Evolutionary conservation across 1,284 basidiomycete genomes (phyloP).

Genomic region (Sutorius eximius): DNA sequence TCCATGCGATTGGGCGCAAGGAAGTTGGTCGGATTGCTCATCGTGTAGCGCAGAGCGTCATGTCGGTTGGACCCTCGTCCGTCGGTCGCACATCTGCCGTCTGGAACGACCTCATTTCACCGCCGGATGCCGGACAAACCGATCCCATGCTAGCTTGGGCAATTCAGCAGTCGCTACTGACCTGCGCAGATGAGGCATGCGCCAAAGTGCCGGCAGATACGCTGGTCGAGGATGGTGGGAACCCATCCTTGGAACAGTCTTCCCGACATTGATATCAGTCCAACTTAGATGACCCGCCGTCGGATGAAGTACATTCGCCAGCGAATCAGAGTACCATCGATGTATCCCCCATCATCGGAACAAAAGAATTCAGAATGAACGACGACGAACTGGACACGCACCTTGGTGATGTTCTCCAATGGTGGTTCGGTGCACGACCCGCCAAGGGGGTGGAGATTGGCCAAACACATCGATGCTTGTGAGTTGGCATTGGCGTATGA

Average conservation of each 20-base stretch:
- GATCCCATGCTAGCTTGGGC: conserved; percentile 16
- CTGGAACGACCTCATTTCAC: conserved; percentile 16
- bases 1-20: conserved; percentile 35
- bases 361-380: conserved; percentile 60
- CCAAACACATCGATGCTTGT: conserved; percentile 69
- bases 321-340: conserved; percentile 12
- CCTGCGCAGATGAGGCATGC: conserved; percentile 8
- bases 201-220: not conserved
- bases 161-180: conserved; percentile 26
- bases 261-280: conserved; percentile 1
- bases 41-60: conserved; percentile 7
- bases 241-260: not conserved
- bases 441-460: conserved; percentile 67
- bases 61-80: conserved; percentile 10
- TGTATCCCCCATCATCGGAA: conserved; percentile 60
- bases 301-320: not conserved
- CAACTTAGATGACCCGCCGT: conserved; percentile 6
- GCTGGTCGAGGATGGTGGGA: conserved; percentile 8
- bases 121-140: conserved; percentile 1
- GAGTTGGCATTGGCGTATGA: conserved; percentile 35
- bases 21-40: conserved; percentile 32
- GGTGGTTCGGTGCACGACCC: conserved; percentile 72
- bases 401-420: conserved; percentile 58
- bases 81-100: conserved; percentile 2
- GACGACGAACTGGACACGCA: conserved; percentile 55